phyloP scores from a whole-genome alignment of 805 yeast genomes.

The Saturnispora diversa region DNA sequence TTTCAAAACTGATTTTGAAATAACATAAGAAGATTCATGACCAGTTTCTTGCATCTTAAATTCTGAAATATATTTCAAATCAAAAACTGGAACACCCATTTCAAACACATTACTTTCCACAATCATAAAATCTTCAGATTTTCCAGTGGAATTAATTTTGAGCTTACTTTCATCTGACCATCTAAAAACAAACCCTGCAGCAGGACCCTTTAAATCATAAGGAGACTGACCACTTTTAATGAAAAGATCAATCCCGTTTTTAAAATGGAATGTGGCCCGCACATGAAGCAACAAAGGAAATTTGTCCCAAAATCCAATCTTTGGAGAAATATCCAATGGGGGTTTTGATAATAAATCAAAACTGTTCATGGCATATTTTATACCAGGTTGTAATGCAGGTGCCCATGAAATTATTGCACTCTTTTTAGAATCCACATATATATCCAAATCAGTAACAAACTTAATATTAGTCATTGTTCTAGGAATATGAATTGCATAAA shows the following conservation, averaged over 20 bases:
- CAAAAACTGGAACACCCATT: constrained; percentile 47
- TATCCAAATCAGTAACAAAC: constrained; percentile 41
- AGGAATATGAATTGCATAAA: constrained; percentile 50
- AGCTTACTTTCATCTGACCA: constrained; percentile 52
- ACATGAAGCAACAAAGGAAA: constrained; percentile 50
- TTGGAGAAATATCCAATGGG: constrained; percentile 55
- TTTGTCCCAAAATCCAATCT: constrained; percentile 70
- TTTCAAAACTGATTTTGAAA: constrained; percentile 47
- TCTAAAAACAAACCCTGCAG: constrained; percentile 57
- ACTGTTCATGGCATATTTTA: constrained; percentile 53
- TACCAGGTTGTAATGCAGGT: constrained; percentile 52
- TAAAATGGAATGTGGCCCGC: constrained; percentile 37
- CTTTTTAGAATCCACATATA: constrained; percentile 36
- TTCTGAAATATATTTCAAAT: constrained; percentile 26
- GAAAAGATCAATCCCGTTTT: constrained; percentile 49
- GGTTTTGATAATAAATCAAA: constrained; percentile 64
- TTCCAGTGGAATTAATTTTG: constrained; percentile 41
- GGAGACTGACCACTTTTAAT: constrained; percentile 57
- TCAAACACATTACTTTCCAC: constrained; percentile 50
- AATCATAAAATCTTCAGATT: constrained; percentile 42
- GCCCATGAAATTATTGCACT: constrained; percentile 58
- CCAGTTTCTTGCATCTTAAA: constrained; percentile 12
- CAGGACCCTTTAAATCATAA: constrained; percentile 45
- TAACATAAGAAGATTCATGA: constrained; percentile 32
- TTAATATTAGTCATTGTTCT: constrained; percentile 61